Evolutionary conservation across 805 yeast genomes (phyloP).

Genomic region (Candida michaelii): DNA sequence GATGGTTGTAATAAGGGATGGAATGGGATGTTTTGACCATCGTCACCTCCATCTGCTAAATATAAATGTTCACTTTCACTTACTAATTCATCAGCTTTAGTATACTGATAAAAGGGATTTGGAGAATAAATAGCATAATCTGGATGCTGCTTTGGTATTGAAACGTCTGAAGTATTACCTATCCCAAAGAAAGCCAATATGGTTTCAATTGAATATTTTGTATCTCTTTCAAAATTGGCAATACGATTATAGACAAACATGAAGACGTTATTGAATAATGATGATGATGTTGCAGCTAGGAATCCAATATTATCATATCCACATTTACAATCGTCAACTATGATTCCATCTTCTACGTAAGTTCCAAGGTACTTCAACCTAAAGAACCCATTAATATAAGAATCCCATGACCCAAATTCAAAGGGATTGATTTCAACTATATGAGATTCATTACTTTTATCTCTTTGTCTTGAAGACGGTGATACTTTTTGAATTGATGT

Average conservation of each 20-base stretch:
- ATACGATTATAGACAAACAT: slow-evolving; percentile 46
- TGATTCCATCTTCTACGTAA: slow-evolving; percentile 41
- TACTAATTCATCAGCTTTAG: slow-evolving; percentile 3
- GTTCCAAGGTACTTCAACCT: slow-evolving; percentile 57
- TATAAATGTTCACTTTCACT: slow-evolving; percentile 22
- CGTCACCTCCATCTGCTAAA: slow-evolving; percentile 50
- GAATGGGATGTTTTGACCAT: slow-evolving; percentile 49
- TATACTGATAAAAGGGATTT: slow-evolving; percentile 53
- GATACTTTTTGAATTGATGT: slow-evolving; percentile 38
- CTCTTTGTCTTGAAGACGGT: slow-evolving; percentile 24
- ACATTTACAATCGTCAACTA: slow-evolving; percentile 39
- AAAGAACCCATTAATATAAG: slow-evolving; percentile 44
- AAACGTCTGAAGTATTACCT: slow-evolving; percentile 8
- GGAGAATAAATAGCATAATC: slow-evolving; percentile 64
- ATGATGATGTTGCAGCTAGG: slow-evolving; percentile 63
- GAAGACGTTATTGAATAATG: slow-evolving; percentile 57
- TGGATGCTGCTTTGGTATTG: slow-evolving; percentile 34
- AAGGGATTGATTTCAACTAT: slow-evolving; percentile 61
- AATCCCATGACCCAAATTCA: slow-evolving; percentile 72
- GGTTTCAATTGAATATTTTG: slow-evolving; percentile 33
- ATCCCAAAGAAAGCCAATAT: slow-evolving; percentile 47
- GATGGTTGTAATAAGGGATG: slow-evolving; percentile 40
- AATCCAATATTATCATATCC: slow-evolving; percentile 62
- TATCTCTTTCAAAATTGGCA: slow-evolving; percentile 29
- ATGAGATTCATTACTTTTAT: slow-evolving; percentile 37